A percentile compares a stretch with the other conserved stretches of the same genome.
phyloP scores from a whole-genome alignment of 192 early-diverging fungal genomes.

The Mortierella claussenii region DNA sequence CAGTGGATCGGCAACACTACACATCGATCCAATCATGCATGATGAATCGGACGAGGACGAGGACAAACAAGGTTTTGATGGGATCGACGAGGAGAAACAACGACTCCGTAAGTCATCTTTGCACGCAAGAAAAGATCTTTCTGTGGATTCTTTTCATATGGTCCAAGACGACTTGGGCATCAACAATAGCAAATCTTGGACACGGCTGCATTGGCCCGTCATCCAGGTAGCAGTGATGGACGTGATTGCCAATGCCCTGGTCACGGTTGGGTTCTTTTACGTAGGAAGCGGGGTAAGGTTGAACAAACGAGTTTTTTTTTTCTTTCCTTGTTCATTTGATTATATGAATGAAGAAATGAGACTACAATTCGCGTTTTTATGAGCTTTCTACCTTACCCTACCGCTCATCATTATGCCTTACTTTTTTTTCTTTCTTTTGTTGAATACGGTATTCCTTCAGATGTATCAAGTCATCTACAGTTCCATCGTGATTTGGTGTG shows the following conservation, averaged over 20 bases:
- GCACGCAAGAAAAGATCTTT: slow-evolving; percentile 5
- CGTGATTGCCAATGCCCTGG: slow-evolving; percentile 63
- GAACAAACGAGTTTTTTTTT: neutral
- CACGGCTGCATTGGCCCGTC: slow-evolving; percentile 31
- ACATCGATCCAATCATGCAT: neutral
- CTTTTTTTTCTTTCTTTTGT: slow-evolving; percentile 10
- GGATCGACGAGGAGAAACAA: slow-evolving; percentile 21
- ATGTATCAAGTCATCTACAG: slow-evolving; percentile 74
- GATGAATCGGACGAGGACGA: slow-evolving; percentile 27
- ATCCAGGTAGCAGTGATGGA: slow-evolving; percentile 58
- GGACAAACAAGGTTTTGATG: slow-evolving; percentile 10
- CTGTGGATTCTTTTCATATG: no score
- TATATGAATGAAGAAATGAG: neutral
- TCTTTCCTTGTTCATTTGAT: neutral
- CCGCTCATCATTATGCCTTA: slow-evolving; percentile 1
- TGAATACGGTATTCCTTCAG: no score
- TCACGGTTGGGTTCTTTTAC: slow-evolving; percentile 67
- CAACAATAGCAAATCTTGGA: neutral
- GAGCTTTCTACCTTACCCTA: no score
- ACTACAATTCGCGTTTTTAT: neutral
- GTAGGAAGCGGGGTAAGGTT: slow-evolving; percentile 68
- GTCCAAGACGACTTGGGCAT: no score
- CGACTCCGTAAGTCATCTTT: neutral
- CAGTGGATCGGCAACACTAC: neutral
- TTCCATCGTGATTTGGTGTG: slow-evolving; percentile 72